Evolutionary conservation across 176 grass and related monocot genomes (phyloP), one percentile per base, ranked within the genome.

Genomic region (Areca catechu): DNA sequence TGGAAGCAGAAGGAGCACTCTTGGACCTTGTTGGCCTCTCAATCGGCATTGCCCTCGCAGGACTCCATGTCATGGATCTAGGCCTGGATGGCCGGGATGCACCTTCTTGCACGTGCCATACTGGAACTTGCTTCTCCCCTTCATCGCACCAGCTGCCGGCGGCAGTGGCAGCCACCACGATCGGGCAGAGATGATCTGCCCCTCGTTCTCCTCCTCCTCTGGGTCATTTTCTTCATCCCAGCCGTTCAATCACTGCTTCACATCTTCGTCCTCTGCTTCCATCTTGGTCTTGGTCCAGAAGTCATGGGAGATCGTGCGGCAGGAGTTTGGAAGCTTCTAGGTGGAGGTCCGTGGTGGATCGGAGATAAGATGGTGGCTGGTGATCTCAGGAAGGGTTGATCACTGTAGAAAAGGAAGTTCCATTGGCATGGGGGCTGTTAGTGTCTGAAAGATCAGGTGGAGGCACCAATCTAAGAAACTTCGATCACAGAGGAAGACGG

Each of bases 1-100:
- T 72, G 79, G 56, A 71, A 77, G 80, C 93, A 97, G 83, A 79
- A 88, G 49, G 81, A 80, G 29, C 93, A 97, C 80, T 86, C 74
- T 71, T 87, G 83, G 50, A 82, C 34, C 63, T 72, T 55, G 20
- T 29, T 52, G 51, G 50, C n/a, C n/a, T n/a, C n/a, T n/a, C n/a
- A n/a, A n/a, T n/a, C n/a, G n/a, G n/a, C n/a, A n/a, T n/a, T n/a
- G n/a, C n/a, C n/a, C n/a, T n/a, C n/a, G n/a, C n/a, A n/a, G n/a
- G n/a, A n/a, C n/a, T n/a, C n/a, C n/a, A n/a, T n/a, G n/a, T n/a
- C n/a, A n/a, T n/a, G n/a, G n/a, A n/a, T n/a, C n/a, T n/a, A n/a
- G n/a, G n/a, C n/a, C n/a, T n/a, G n/a, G n/a, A n/a, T n/a, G n/a
- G 49, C n/a, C 5, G 81, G 71, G 16, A 80, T 48, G 74, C 83